Percentiles rank a stretch among this genome's conserved stretches.
Conservation (phyloP, 1,284 basidiomycete species). For the Trametes versicolor region DNA sequence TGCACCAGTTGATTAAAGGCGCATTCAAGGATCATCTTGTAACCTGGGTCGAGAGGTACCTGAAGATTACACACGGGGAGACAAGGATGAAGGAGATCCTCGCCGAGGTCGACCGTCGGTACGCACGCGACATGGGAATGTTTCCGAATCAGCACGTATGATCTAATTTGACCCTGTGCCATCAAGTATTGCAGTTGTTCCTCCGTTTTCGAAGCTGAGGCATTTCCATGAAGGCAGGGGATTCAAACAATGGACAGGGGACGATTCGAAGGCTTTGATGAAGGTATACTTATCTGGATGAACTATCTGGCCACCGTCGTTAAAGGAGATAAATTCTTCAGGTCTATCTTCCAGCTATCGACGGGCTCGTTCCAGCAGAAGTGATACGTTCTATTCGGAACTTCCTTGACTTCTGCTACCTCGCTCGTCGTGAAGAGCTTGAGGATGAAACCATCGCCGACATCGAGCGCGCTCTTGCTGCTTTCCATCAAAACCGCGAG, state of each 20-base stretch:
- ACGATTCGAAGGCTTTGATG: constrained; percentile 36
- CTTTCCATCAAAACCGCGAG: constrained; percentile 22
- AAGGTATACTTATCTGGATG: too few relatives aligned
- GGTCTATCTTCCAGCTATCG: constrained; percentile 35
- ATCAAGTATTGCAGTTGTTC: constrained; percentile 8
- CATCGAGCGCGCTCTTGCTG: background rate
- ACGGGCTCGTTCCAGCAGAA: background rate
- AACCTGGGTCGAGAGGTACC: background rate
- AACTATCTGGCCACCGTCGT: too few relatives aligned
- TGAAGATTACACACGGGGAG: constrained; percentile 22
- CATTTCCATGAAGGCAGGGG: constrained; percentile 22
- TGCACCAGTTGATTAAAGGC: constrained; percentile 40
- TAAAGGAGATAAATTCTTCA: too few relatives aligned
- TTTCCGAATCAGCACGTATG: background rate
- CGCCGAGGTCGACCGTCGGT: constrained; percentile 38
- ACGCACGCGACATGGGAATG: background rate
- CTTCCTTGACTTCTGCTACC: constrained; percentile 1
- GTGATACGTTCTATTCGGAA: background rate
- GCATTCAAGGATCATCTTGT: constrained; percentile 8
- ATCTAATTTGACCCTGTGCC: background rate
- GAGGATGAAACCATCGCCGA: background rate
- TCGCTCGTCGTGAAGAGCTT: background rate
- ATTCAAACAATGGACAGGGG: constrained; percentile 36
- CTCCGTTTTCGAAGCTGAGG: constrained; percentile 20
- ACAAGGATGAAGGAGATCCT: constrained; percentile 16